Evolutionary conservation across 768 basidiomycete species (phyloP), one percentile per base, ranked within the genome.

Genomic region (Suillus clintonianus): DNA sequence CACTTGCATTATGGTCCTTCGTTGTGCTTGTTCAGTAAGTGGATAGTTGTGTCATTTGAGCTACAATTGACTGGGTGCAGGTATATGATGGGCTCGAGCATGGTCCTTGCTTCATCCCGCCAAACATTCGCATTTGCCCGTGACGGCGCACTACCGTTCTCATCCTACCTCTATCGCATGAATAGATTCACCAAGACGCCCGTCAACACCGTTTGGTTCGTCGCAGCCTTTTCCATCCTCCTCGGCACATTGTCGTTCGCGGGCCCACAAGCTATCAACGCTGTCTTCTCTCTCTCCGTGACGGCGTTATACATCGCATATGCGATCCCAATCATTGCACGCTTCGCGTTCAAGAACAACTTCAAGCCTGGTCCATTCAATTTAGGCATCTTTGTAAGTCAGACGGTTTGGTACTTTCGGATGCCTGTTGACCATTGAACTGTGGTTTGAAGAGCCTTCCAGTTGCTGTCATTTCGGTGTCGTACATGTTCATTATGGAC

Each of bases 401-500:
- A 19, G 34, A 42, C 27, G 41, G 14, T 37, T 19, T 24, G n/a
- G 15, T 67, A 66, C 65, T 61, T 63, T 27, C 67, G 8, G 65
- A 68, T n/a, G 19, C 54, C 11, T 70, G 1, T 19, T 61, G n/a
- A 50, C n/a, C 50, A 36, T n/a, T 32, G 4, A 14, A 15, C 24
- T 27, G 32, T 4, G 36, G 27, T 45, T 11, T 6, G 41, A 62
- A 88, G 86, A 88, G 89, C 65, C 70, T 78, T n/a, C 85, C 87
- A 0, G 75, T 89, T 24, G 85, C 83, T 0, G 60, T 81, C 14
- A 79, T 84, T 9, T 81, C 90, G 3, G 82, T 90, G 4, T 62
- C 75, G 0, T 91, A 85, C 77, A 92, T 92, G 91, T 36, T 71
- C 5, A 86, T 91, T 72, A 85, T 88, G 82, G 72, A 77, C 56